Percentiles rank a stretch among this genome's conserved stretches.
phyloP scores from a whole-genome alignment of 2,329 filamentous ascomycete genomes.

The Ophiostoma piceae region DNA sequence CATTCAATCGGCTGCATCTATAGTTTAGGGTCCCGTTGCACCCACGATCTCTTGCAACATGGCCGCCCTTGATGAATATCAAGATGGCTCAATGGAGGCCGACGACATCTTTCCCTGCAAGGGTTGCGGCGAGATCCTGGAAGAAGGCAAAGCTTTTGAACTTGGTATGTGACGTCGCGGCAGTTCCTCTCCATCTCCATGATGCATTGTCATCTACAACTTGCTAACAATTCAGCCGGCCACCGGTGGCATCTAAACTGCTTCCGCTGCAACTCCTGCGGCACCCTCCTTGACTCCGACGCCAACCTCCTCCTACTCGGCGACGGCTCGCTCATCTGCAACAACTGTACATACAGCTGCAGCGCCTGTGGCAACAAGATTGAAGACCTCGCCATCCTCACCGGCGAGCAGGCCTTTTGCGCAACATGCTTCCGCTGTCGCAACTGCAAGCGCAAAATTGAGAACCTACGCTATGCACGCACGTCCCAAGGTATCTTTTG shows the following conservation, averaged over 20 bases:
- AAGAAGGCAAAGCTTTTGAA: slow-evolving; percentile 98
- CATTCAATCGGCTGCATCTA: not conserved
- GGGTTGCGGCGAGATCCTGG: slow-evolving; percentile 92
- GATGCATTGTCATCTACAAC: not conserved
- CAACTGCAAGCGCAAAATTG: slow-evolving; percentile 98
- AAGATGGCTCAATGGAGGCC: slow-evolving; percentile 63
- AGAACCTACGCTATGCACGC: slow-evolving; percentile 93
- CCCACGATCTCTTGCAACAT: slow-evolving; percentile 32
- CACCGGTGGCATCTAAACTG: slow-evolving; percentile 99
- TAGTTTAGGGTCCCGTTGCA: not conserved
- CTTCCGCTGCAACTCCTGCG: slow-evolving; percentile 95
- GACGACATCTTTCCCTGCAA: slow-evolving; percentile 88
- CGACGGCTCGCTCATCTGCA: slow-evolving; percentile 96
- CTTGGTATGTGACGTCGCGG: slow-evolving; percentile 59
- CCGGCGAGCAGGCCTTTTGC: slow-evolving; percentile 96
- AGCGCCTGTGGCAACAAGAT: slow-evolving; percentile 96
- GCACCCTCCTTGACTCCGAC: slow-evolving; percentile 93
- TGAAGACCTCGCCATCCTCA: slow-evolving; percentile 93
- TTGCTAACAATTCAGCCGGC: slow-evolving; percentile 55
- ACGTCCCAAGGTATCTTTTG: slow-evolving; percentile 99
- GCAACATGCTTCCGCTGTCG: slow-evolving; percentile 94
- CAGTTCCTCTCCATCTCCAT: not conserved
- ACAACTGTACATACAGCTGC: slow-evolving; percentile 99
- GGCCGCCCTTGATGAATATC: slow-evolving; percentile 55
- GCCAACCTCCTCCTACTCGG: slow-evolving; percentile 94